Conservation (phyloP, 371 early-diverging fungal species). For the Mortierella sp. region DNA sequence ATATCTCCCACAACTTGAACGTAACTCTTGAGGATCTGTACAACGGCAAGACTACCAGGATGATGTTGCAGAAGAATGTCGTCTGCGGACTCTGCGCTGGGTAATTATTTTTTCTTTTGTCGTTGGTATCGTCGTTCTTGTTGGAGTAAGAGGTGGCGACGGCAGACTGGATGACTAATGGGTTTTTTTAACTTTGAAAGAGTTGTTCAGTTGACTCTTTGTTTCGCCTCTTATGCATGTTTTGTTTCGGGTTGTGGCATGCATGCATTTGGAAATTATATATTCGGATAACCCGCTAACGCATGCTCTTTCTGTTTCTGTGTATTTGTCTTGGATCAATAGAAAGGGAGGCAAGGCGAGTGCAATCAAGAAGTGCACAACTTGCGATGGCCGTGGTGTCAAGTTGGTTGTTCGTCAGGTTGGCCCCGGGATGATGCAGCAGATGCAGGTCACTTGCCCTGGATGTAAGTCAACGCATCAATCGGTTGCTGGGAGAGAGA, state of each 20-base stretch:
- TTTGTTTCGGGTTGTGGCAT: constrained; percentile 8
- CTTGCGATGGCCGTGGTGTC: constrained; percentile 94
- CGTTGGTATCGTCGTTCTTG: background rate
- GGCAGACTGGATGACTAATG: background rate
- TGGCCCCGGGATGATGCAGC: constrained; percentile 97
- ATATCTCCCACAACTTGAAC: constrained; percentile 82
- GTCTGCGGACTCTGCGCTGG: constrained; percentile 78
- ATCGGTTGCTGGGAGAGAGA: background rate
- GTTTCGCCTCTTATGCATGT: background rate
- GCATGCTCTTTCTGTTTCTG: background rate
- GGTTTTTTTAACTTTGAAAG: background rate
- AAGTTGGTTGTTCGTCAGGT: constrained; percentile 91
- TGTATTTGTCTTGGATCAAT: constrained; percentile 23
- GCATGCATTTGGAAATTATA: background rate
- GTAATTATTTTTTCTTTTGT: constrained; percentile 16
- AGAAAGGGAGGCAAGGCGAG: constrained; percentile 85
- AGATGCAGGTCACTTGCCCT: constrained; percentile 88
- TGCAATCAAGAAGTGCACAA: constrained; percentile 79
- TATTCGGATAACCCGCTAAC: background rate
- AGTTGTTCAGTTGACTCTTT: background rate
- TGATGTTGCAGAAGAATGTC: constrained; percentile 86
- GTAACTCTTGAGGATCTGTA: constrained; percentile 92
- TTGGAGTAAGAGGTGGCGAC: background rate
- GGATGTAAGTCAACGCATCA: constrained; percentile 61
- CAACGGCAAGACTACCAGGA: constrained; percentile 87